Base-by-base conservation (phyloP, 208 protist genomes). In the Acanthamoeba culbertsoni region DNA sequence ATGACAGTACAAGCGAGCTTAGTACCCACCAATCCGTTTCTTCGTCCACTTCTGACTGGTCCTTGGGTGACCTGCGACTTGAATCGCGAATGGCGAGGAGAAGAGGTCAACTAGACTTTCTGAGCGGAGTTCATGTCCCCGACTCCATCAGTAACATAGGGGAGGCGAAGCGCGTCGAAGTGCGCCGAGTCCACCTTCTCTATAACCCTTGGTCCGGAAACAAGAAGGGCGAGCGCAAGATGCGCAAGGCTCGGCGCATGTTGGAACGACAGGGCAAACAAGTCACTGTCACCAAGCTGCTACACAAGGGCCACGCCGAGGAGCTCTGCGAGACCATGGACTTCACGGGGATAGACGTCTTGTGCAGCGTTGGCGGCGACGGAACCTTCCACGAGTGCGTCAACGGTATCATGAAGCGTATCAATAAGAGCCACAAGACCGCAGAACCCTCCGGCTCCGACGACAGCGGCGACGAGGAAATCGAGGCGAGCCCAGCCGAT, bases 381-480 rank as follows among this genome's bases (percentile, higher is more conserved):
- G 79, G 79, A 2, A 89, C 79, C 48, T 89, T 89, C 53, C 79
- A 89, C 53, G 79, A 89, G 23, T 89, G 79, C 53, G 40, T 89
- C 40, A 89, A 89, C 48, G 79, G 79, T 28, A 57, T 89, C 31
- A 89, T 89, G 79, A 57, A 62, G 33, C 59, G 59, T 16, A 28
- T 28, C n/a, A 28, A 37, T 33, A 68, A 68, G 3, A 37, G 18
- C n/a, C 2, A 1, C 2, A 31, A 37, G 59, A 26, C 59, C 28
- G 59, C 28, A 33, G 59, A 68, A 68, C 16, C 10, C 14, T 23
- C 55, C 55, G 6, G 37, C 23, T 16, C 7, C 28, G 18, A 51
- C 28, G 14, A 84, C 18, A 84, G 37, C 23, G n/a, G n/a, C 12
- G 18, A 84, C 18, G 28, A 53, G 14, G 73, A 7, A 28, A 46